These are phyloP conservation scores for Arthrobotrys megalospora DNA, from an alignment of 2,329 filamentous ascomycete species.

Conservation along the genomic window DNA sequence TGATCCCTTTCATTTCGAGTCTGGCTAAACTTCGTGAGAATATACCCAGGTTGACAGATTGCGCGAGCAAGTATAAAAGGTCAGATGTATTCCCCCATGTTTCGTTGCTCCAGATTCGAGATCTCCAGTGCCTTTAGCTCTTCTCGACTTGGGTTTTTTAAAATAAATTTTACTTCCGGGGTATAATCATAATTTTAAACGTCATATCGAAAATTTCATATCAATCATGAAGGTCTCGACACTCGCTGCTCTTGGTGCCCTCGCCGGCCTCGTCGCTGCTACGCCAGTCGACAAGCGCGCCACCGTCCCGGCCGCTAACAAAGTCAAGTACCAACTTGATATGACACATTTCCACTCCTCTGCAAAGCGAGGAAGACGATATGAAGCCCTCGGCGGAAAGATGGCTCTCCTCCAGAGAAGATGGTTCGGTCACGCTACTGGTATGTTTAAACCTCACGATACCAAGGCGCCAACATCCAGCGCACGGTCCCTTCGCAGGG, in stretches of 20 bases:
- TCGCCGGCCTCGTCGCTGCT: conserved; percentile 53
- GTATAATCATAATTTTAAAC: conserved; percentile 26
- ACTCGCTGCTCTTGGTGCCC: conserved; percentile 39
- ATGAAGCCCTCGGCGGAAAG: conserved; percentile 58
- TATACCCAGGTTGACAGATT: conserved; percentile 28
- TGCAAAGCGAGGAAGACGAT: conserved; percentile 59
- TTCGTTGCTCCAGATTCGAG: conserved; percentile 50
- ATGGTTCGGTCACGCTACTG: conserved; percentile 59
- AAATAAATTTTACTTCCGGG: conserved; percentile 23
- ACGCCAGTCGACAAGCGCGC: conserved; percentile 53
- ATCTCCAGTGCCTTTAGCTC: conserved; percentile 49
- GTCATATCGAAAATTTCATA: conserved; percentile 28
- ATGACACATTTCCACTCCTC: conserved; percentile 59
- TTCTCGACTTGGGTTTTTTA: conserved; percentile 23
- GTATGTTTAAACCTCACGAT: conserved; percentile 34
- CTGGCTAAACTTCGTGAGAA: conserved; percentile 56
- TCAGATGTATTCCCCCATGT: conserved; percentile 58
- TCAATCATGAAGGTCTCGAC: conserved; percentile 60
- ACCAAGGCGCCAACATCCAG: conserved; percentile 9
- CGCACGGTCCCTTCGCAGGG: conserved; percentile 49
- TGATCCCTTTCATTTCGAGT: conserved; percentile 55
- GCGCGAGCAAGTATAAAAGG: conserved; percentile 51
- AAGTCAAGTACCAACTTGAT: conserved; percentile 60
- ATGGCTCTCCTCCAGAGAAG: conserved; percentile 48
- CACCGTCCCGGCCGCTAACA: conserved; percentile 53